Conservation (phyloP, 345 rosid species). For the Lumnitzera racemosa region DNA sequence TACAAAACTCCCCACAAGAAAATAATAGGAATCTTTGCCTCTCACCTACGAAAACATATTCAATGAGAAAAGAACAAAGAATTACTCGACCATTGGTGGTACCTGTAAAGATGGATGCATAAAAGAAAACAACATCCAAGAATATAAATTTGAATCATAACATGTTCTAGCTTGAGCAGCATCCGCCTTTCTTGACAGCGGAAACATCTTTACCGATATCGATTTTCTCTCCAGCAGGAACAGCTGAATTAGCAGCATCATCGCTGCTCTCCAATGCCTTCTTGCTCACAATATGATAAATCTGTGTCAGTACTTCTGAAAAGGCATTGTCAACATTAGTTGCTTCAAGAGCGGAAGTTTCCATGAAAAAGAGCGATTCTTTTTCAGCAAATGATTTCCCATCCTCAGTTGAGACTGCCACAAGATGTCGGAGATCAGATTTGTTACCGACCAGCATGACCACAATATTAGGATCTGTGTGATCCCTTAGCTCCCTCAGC, state of each 20-base stretch:
- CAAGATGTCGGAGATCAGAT: conserved; percentile 90
- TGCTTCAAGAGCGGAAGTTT: conserved; percentile 84
- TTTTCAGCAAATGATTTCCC: conserved; percentile 75
- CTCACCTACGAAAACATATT: too few relatives aligned
- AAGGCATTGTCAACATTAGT: conserved; percentile 87
- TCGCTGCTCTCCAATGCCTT: conserved; percentile 76
- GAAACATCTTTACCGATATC: conserved; percentile 79
- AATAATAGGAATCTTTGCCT: too few relatives aligned
- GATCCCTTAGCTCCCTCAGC: conserved; percentile 89
- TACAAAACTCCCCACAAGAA: too few relatives aligned
- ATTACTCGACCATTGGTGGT: too few relatives aligned
- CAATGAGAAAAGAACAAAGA: too few relatives aligned
- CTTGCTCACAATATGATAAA: conserved; percentile 74
- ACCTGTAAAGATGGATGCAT: too few relatives aligned
- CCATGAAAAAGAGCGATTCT: conserved; percentile 89
- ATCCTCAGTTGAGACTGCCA: conserved; percentile 77
- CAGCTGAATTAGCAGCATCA: conserved; percentile 37
- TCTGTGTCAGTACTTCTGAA: conserved; percentile 83
- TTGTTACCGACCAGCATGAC: conserved; percentile 90
- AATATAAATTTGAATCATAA: not conserved
- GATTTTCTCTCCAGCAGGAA: conserved; percentile 80
- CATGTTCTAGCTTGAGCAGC: conserved; percentile 66
- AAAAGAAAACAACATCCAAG: too few relatives aligned
- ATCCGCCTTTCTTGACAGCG: conserved; percentile 80
- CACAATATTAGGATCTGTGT: conserved; percentile 86